A percentile compares a stretch with the other conserved stretches of the same genome.
Evolutionary conservation across 1,284 basidiomycete genomes (phyloP).

Genomic region (Ganoderma sinense): DNA sequence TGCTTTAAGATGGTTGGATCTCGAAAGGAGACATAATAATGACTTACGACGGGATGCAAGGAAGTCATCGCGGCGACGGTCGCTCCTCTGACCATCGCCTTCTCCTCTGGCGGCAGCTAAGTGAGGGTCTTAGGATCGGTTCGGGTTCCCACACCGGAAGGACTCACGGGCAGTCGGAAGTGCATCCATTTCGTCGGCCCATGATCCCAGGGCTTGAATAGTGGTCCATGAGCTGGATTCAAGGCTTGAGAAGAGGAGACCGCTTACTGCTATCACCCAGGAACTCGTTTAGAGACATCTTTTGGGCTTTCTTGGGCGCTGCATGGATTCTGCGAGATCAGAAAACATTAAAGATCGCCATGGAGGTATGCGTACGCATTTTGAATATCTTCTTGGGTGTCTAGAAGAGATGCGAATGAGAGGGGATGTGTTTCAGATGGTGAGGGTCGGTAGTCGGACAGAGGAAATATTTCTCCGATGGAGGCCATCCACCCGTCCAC

Average conservation of each 20-base stretch:
- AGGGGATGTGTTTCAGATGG: conserved; percentile 10
- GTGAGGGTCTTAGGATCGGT: conserved; percentile 28
- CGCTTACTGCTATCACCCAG: conserved; percentile 80
- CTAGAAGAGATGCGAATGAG: conserved; percentile 7
- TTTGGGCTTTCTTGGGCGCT: conserved; percentile 91
- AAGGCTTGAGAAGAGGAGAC: conserved; percentile 21
- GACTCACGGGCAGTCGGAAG: conserved; percentile 89
- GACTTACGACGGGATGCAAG: conserved; percentile 63
- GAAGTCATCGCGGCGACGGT: conserved; percentile 69
- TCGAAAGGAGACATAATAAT: not conserved
- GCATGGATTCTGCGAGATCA: conserved; percentile 19
- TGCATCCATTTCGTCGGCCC: conserved; percentile 96
- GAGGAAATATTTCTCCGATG: conserved; percentile 33
- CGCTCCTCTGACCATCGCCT: conserved; percentile 59
- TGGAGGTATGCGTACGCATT: conserved; percentile 40
- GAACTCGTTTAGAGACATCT: conserved; percentile 92
- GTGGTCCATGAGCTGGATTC: conserved; percentile 46
- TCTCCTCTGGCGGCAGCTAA: conserved; percentile 69
- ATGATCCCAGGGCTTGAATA: conserved; percentile 81
- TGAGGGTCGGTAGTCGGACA: conserved; percentile 19
- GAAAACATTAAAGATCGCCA: not conserved
- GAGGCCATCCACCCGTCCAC: conserved; percentile 5
- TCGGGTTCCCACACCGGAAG: conserved; percentile 21
- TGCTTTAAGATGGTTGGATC: conserved; percentile 13
- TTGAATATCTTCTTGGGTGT: conserved; percentile 30